Evolutionary conservation across 2,329 filamentous ascomycete genomes (phyloP), one percentile per base, ranked within the genome.

Genomic region (Colletotrichum sublineola): DNA sequence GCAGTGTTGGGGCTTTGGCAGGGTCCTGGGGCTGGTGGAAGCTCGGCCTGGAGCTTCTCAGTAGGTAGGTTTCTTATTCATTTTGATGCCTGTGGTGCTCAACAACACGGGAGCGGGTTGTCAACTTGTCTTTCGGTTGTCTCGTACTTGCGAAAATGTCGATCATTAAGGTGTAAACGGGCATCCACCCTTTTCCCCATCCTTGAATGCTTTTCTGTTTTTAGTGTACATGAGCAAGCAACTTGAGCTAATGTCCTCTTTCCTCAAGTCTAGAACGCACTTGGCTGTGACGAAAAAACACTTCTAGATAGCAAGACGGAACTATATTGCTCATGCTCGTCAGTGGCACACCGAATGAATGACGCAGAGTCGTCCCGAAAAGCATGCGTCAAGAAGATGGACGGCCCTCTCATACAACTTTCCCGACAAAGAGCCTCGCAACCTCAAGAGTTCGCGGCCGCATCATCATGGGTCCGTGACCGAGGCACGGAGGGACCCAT

Each of bases 401-500:
- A 93, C 76, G 91, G 93, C 53, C 93, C 92, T 31, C 84, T 92
- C 64, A 84, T 96, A 92, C 53, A 86, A 89, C 11, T 86, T 92
- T 46, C 92, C 93, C 44, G 85, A 92, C 70, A 86, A 92, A 33
- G 83, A 88, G 63, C 80, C 86, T 12, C 88, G n/a, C 14, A 40
- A 87, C 29, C 88, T 90, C 55, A 90, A 92, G 20, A 79, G 94
- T 96, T 83, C 89, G 90, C 74, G 94, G 94, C 53, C 94, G 92
- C 79, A 89, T 91, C 24, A 83, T 96, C 78, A 85, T 97, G 8
- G 44, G 38, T 84, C 89, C 50, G 81, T 88, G 40, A 94, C 93
- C 9, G 87, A 89, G 74, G 87, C 11, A 90, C 88, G 77, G 92
- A 95, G 75, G 92, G 94, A 79, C 89, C 94, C 2, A 80, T 92